Evolutionary conservation across 257 asterid species (phyloP), one percentile per base, ranked within the genome.

Genomic region (Paulownia fortunei): DNA sequence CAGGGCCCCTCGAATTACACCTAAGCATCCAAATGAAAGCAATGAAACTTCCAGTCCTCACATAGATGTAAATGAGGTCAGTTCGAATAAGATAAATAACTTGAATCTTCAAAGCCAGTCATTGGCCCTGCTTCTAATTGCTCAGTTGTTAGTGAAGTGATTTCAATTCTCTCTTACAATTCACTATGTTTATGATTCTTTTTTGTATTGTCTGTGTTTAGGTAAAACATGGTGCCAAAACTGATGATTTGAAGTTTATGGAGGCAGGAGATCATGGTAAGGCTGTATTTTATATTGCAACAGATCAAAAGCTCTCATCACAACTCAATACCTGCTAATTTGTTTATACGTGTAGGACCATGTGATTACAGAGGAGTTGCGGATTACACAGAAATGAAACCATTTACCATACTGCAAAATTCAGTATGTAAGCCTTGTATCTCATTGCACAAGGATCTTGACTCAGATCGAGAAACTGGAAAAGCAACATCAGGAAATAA

Each of bases 361-460:
- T 67, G 23, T 21, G 81, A 78, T 44, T 83, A 82, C 69, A 75
- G 69, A 75, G 78, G 64, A 75, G 79, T 32, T 51, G 34, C 37
- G 63, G 78, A 81, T 37, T 71, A 61, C 67, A 67, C 39, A 37
- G 80, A 82, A 76, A 69, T 71, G 64, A 79, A 8, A 42, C 72
- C 81, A 21, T 60, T 77, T 64, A 72, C 80, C n/a, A 44, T 70
- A 26, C 76, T 79, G 13, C 87, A 66, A 72, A 84, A 71, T 81
- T 44, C 90, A 8, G 83, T 86, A 27, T 87, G 84, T 69, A 88
- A 87, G 87, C 94, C 99, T 44, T 91, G 93, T 84, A 82, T 74
- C 32, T 77, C 79, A 69, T 76, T 86, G 83, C 84, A 83, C 65
- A 84, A 86, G 91, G 90, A 84, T 78, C 75, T 66, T 64, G 88